Evolutionary conservation across 2,329 filamentous ascomycete genomes (phyloP).

Genomic region (Dactylonectria estremocensis): DNA sequence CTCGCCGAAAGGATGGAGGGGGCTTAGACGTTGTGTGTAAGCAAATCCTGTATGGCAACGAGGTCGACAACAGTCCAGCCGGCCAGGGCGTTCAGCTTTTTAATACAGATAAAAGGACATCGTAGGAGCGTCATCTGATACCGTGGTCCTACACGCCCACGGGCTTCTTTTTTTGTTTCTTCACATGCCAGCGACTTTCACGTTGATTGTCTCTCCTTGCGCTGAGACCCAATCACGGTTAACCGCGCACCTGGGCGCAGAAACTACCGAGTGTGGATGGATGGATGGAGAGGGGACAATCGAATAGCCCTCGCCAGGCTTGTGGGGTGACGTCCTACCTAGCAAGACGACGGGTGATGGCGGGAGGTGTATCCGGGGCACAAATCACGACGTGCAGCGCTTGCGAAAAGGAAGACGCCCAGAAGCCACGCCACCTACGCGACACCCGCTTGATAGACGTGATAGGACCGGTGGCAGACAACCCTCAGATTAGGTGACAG

Average conservation of each 20-base stretch:
- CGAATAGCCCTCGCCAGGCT: conserved; percentile 1
- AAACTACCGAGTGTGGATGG: conserved; percentile 15
- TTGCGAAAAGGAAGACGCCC: conserved; percentile 24
- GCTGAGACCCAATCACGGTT: conserved; percentile 15
- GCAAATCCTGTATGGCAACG: conserved; percentile 4
- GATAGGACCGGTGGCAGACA: too few relatives aligned
- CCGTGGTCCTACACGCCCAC: not conserved
- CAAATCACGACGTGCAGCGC: not conserved
- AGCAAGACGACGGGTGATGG: conserved; percentile 4
- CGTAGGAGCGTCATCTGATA: conserved; percentile 34
- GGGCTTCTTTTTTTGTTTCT: conserved; percentile 8
- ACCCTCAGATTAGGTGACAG: too few relatives aligned
- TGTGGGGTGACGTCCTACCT: conserved; percentile 13
- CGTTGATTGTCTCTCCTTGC: conserved; percentile 3
- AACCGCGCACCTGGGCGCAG: conserved; percentile 23
- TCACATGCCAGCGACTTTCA: conserved; percentile 15
- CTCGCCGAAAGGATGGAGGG: not conserved
- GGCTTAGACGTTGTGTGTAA: conserved; percentile 5
- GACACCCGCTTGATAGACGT: too few relatives aligned
- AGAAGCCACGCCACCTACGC: not conserved
- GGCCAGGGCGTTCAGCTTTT: not conserved
- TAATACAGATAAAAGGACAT: conserved; percentile 14
- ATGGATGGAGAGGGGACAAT: conserved; percentile 18
- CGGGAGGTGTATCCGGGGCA: not conserved
- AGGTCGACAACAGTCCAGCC: conserved; percentile 27